Base-by-base conservation (phyloP, 768 basidiomycete genomes). In the Lenzites betulinus region DNA sequence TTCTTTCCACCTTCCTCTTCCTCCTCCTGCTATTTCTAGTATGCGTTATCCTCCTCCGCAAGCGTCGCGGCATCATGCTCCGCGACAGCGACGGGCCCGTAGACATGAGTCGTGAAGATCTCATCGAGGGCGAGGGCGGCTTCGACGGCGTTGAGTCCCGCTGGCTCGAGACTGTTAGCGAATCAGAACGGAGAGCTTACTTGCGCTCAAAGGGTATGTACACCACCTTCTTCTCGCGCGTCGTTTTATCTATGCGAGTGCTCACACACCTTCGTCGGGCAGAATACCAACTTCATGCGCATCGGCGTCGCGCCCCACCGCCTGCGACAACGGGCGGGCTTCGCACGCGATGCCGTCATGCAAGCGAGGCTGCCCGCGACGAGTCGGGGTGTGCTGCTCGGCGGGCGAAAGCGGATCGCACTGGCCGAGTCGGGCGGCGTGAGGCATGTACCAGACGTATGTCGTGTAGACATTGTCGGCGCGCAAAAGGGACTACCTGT, bases 91-190 rank as follows among this genome's bases (percentile, higher is more conserved):
- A 95, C 69, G 95, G 96, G 30, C 97, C 97, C 9, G 80, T 94
- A 59, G 95, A 98, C 77, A 87, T 98, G 82, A 90, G 88, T 69
- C 83, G 92, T 48, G 93, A 96, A 67, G 95, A 98, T 57, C 83
- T 95, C 53, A 81, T 92, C 53, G 89, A 92, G 51, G 90, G 90
- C 8, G 95, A 98, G 63, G 96, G 95, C 35, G 97, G 95, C 26
- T 90, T 98, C 61, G 93, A 95, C 39, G 90, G 88, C 62, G 80
- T 98, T 25, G 97, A 99, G 77, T 77, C 87, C 70, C 84, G 95
- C 69, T 99, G 96, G 97, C 82, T 99, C 58, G 95, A 98, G 77
- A 81, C 77, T 25, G 89, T 88, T 30, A 73, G 80, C 41, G 95
- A 97, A 65, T 69, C 73, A 35, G 81, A 82, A 36, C 80, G 84